These are phyloP conservation scores for Stramenopiles sp. DNA, from an alignment of 352 stramenopile genomes.

Conservation along the genomic window DNA sequence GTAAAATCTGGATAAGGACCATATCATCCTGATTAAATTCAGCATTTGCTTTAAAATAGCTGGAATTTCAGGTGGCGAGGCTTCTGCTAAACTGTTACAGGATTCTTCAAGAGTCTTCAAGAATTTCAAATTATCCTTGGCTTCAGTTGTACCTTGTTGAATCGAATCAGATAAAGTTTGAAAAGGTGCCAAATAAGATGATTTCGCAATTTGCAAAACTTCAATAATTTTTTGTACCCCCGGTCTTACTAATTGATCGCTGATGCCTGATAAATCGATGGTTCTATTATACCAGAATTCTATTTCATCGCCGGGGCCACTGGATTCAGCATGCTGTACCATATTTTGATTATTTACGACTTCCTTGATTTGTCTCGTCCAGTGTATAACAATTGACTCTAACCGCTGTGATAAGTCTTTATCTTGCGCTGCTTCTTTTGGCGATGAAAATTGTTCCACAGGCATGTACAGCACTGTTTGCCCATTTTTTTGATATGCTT, in stretches of 20 bases:
- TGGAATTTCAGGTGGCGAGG: slow-evolving; percentile 64
- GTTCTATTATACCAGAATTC: slow-evolving; percentile 86
- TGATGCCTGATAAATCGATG: slow-evolving; percentile 73
- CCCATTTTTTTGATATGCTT: not conserved
- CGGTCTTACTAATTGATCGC: slow-evolving; percentile 82
- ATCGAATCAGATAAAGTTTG: slow-evolving; percentile 80
- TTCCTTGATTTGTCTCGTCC: slow-evolving; percentile 97
- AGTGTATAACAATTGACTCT: slow-evolving; percentile 90
- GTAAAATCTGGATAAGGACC: slow-evolving; percentile 88
- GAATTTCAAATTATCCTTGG: slow-evolving; percentile 89
- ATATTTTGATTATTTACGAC: slow-evolving; percentile 58
- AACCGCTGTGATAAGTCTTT: slow-evolving; percentile 91
- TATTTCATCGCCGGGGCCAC: slow-evolving; percentile 73
- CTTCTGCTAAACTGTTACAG: slow-evolving; percentile 24
- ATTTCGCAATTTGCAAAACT: slow-evolving; percentile 65
- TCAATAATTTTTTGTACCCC: slow-evolving; percentile 84
- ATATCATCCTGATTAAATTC: slow-evolving; percentile 87
- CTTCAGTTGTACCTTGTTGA: slow-evolving; percentile 78
- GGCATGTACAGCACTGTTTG: not conserved
- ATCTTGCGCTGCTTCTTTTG: slow-evolving; percentile 19
- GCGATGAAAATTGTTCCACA: not conserved
- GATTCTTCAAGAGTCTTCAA: slow-evolving; percentile 64
- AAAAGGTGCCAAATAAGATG: slow-evolving; percentile 66
- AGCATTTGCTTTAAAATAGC: slow-evolving; percentile 85
- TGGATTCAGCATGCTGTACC: slow-evolving; percentile 53